Base-by-base conservation (phyloP, 768 basidiomycete genomes). In the Trametopsis cervina region DNA sequence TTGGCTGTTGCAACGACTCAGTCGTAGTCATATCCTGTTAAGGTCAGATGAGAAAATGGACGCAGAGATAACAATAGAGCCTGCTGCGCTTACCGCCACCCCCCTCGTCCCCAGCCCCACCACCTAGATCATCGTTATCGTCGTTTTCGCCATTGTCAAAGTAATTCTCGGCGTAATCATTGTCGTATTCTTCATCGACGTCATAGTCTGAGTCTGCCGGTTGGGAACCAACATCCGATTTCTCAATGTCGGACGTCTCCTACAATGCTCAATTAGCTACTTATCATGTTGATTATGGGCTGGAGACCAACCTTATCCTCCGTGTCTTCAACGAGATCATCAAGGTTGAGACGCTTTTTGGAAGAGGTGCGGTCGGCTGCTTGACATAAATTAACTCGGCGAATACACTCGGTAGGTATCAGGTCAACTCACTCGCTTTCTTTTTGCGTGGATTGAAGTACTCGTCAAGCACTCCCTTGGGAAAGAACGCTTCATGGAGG, bases 141-240 rank as follows among this genome's bases (percentile, higher is more conserved):
- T 91, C 89, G 3, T 73, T 81, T 64, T 90, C 89, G 15, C 89
- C 89, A 46, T 89, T 90, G 63, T 92, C 89, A 61, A 92, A 92
- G 72, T 92, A 91, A 60, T 92, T 89, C 52, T 86, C 85, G 2
- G 84, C 89, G 53, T 92, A 92, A 53, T 92, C 89, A 55, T 92
- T 90, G 64, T 91, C 89, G 59, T 91, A 89, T 57, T 90, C 89
- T 63, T 94, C 90, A 25, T 90, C 85, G 18, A 87, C 85, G 54
- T 90, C 89, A 59, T 90, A 90, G 62, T 91, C 88, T 21, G 78
- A 81, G 35, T 80, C 79, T 5, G 65, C 75, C 24, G 64, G 76
- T 56, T 84, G 81, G 10, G 85, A 86, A 18, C 78, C 85, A 21
- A 64, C 73, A 13, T 85, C 80, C 24, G 84, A 87, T 3, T 70